phyloP scores from a whole-genome alignment of 2,329 filamentous ascomycete genomes.

The Clarireedia monteithiana region DNA sequence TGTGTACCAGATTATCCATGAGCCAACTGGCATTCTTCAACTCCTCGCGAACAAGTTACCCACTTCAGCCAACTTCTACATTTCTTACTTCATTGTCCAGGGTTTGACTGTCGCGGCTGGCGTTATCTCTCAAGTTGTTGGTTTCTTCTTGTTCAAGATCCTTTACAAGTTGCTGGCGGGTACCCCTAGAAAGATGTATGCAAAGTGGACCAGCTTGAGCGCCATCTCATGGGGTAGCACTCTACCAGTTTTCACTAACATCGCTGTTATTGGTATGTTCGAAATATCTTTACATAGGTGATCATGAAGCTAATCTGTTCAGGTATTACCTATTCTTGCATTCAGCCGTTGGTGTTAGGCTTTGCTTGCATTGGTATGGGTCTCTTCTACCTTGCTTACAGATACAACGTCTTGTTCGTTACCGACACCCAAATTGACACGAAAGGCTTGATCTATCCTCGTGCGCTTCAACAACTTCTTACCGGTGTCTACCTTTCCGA shows the following conservation, averaged over 20 bases:
- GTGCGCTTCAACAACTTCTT: constrained; percentile 79
- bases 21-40: constrained; percentile 53
- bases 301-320: constrained; percentile 6
- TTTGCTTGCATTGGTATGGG: constrained; percentile 74
- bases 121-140: constrained; percentile 64
- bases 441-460: constrained; percentile 78
- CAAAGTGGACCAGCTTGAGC: constrained; percentile 65
- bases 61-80: constrained; percentile 85
- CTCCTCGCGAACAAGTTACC: constrained; percentile 71
- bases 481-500: constrained; percentile 78
- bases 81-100: constrained; percentile 91
- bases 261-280: constrained; percentile 66
- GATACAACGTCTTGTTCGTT: constrained; percentile 87
- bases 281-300: background rate
- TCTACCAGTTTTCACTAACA: constrained; percentile 72
- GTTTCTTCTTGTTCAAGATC: constrained; percentile 66
- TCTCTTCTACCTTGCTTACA: constrained; percentile 79
- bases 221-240: constrained; percentile 78
- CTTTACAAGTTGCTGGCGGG: constrained; percentile 67
- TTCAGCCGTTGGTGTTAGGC: constrained; percentile 75
- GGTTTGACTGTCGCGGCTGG: constrained; percentile 72
- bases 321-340: constrained; percentile 77
- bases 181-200: constrained; percentile 75
- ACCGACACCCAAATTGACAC: constrained; percentile 77
- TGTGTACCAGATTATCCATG: constrained; percentile 49